Percentiles rank a stretch among this genome's conserved stretches.
These are phyloP conservation scores for Crucihimalaya himalaica DNA, from an alignment of 345 rosid genomes.

Conservation along the genomic window DNA sequence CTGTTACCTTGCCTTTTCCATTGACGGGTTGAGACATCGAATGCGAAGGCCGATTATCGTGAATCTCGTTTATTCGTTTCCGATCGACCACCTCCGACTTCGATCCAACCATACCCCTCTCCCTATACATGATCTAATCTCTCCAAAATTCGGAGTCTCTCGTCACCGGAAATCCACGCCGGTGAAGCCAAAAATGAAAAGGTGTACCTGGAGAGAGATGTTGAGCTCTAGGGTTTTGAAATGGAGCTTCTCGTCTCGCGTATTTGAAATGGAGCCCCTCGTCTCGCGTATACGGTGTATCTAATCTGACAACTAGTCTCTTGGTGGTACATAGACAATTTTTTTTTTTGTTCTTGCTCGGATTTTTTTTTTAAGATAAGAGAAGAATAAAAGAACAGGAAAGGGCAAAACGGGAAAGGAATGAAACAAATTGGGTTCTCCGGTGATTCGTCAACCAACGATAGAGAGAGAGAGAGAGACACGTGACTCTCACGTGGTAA, in stretches of 20 bases:
- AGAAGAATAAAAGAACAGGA: constrained; percentile 30
- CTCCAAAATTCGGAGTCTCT: not conserved
- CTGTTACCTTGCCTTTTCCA: constrained; percentile 60
- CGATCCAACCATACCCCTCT: constrained; percentile 60
- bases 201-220: not conserved
- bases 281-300: constrained; percentile 15
- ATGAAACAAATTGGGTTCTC: not conserved
- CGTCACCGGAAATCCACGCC: constrained; percentile 31
- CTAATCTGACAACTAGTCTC: constrained; percentile 24
- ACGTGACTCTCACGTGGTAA: constrained; percentile 35
- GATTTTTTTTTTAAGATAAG: constrained; percentile 26
- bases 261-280: too few species aligned
- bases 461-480: not conserved
- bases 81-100: constrained; percentile 82
- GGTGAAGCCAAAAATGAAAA: constrained; percentile 6
- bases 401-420: constrained; percentile 35
- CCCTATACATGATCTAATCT: constrained; percentile 40
- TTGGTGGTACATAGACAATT: constrained; percentile 19
- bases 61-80: constrained; percentile 80
- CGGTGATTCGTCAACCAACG: constrained; percentile 16
- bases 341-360: constrained; percentile 22
- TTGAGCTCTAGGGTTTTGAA: constrained; percentile 29
- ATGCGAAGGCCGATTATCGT: constrained; percentile 64
- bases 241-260: constrained; percentile 25
- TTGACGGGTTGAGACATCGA: constrained; percentile 66